A percentile compares a stretch with the other conserved stretches of the same genome.
phyloP scores from a whole-genome alignment of 2,329 filamentous ascomycete genomes.

The Colletotrichum gloeosporioides region DNA sequence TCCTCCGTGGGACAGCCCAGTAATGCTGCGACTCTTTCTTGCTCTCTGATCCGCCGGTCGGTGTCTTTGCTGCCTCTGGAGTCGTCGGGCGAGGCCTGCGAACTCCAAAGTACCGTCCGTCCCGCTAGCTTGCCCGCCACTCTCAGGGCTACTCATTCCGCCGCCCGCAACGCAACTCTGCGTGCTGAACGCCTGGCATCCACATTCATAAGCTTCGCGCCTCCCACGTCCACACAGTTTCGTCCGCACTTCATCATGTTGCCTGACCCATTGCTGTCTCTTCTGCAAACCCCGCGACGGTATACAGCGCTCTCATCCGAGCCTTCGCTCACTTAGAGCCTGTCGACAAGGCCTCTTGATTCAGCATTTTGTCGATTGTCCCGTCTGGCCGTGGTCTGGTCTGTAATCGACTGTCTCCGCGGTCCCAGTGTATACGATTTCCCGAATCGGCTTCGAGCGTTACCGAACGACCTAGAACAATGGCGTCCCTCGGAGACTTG shows the following conservation, averaged over 20 bases:
- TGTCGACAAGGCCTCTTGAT: neutral
- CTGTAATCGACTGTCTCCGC: neutral
- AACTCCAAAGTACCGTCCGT: neutral
- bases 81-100: neutral
- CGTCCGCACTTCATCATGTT: neutral
- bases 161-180: constrained; percentile 21
- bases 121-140: constrained; percentile 19
- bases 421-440: neutral
- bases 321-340: constrained; percentile 12
- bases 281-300: constrained; percentile 4
- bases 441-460: constrained; percentile 6
- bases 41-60: neutral
- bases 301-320: neutral
- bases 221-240: neutral
- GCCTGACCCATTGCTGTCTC: neutral
- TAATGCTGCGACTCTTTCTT: neutral
- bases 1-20: constrained; percentile 14
- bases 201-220: constrained; percentile 22
- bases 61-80: neutral
- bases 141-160: constrained; percentile 16
- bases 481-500: constrained; percentile 26
- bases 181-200: neutral
- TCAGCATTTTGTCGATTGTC: neutral
- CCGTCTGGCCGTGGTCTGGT: neutral
- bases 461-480: neutral